Percentiles rank a stretch among this genome's conserved stretches.
These are phyloP conservation scores for Martiniozyma asiatica DNA, from an alignment of 1,139 yeast species.

Conservation along the genomic window DNA sequence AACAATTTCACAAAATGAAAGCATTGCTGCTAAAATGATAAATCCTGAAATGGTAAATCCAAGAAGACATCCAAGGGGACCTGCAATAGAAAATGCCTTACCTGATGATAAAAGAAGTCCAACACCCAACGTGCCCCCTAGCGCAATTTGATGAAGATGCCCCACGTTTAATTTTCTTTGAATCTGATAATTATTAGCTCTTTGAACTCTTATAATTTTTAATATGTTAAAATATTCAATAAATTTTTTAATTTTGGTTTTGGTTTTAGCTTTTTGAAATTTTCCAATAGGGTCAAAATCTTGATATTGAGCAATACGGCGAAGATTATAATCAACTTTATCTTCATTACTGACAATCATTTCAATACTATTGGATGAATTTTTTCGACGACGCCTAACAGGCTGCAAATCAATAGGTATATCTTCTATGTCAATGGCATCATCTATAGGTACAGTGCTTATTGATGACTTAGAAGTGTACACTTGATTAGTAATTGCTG, in stretches of 20 bases:
- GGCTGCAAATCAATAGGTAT: conserved; percentile 19
- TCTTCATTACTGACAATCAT: conserved; percentile 20
- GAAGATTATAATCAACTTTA: conserved; percentile 19
- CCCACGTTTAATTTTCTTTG: conserved; percentile 54
- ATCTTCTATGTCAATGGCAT: conserved; percentile 13
- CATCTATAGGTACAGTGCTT: conserved; percentile 13
- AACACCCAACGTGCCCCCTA: conserved; percentile 80
- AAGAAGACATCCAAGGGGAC: conserved; percentile 69
- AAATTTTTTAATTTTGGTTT: conserved; percentile 1
- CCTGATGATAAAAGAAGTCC: conserved; percentile 72
- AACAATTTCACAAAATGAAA: conserved; percentile 78
- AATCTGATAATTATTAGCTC: conserved; percentile 20
- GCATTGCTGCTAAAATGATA: conserved; percentile 56
- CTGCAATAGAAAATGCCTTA: conserved; percentile 63
- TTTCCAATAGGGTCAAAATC: conserved; percentile 7
- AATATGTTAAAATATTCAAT: conserved; percentile 7
- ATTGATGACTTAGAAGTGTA: conserved; percentile 5
- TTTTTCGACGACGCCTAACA: conserved; percentile 5
- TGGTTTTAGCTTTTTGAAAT: not conserved
- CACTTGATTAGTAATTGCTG: not conserved
- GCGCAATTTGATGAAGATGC: conserved; percentile 70
- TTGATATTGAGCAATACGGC: conserved; percentile 12
- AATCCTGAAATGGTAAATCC: conserved; percentile 61
- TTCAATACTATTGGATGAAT: conserved; percentile 11
- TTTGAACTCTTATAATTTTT: conserved; percentile 11